phyloP scores from a whole-genome alignment of 2,329 filamentous ascomycete species.

The Phoma sp. region DNA sequence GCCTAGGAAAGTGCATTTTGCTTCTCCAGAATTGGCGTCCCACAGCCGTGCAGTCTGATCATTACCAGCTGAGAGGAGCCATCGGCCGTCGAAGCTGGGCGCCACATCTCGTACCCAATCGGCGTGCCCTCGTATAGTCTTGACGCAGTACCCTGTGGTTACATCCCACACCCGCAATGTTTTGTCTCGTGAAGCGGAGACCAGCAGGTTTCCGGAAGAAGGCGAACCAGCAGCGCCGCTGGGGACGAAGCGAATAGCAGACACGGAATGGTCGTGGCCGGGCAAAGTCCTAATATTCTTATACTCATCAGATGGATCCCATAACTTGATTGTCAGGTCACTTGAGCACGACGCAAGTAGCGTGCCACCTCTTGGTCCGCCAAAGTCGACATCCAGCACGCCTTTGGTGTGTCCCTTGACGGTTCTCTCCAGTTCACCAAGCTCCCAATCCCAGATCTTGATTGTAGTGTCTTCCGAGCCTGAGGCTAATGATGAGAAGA shows the following conservation, averaged over 20 bases:
- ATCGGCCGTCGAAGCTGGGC: slow-evolving; percentile 82
- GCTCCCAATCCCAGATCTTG: slow-evolving; percentile 97
- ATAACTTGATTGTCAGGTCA: slow-evolving; percentile 92
- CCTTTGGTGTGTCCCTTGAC: slow-evolving; percentile 91
- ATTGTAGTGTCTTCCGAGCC: slow-evolving; percentile 92
- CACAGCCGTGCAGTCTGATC: slow-evolving; percentile 83
- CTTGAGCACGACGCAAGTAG: slow-evolving; percentile 84
- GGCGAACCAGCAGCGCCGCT: slow-evolving; percentile 79
- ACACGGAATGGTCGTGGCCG: slow-evolving; percentile 92
- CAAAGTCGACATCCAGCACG: slow-evolving; percentile 88
- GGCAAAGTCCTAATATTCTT: slow-evolving; percentile 92
- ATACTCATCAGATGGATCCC: slow-evolving; percentile 91
- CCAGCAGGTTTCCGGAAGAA: slow-evolving; percentile 81
- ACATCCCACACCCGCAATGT: slow-evolving; percentile 91
- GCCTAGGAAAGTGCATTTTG: slow-evolving; percentile 79
- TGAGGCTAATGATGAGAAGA: slow-evolving; percentile 88
- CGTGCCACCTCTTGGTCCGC: slow-evolving; percentile 79
- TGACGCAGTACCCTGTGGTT: slow-evolving; percentile 88
- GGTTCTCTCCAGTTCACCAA: slow-evolving; percentile 87
- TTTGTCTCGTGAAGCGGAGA: slow-evolving; percentile 84
- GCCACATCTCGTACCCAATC: slow-evolving; percentile 92
- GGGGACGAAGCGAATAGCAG: slow-evolving; percentile 85
- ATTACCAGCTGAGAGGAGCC: slow-evolving; percentile 80
- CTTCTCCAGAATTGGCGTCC: slow-evolving; percentile 79
- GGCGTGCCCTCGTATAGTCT: slow-evolving; percentile 82